Evolutionary conservation across 2,329 filamentous ascomycete species (phyloP).

Genomic region (Chaetomiaceae sp.): DNA sequence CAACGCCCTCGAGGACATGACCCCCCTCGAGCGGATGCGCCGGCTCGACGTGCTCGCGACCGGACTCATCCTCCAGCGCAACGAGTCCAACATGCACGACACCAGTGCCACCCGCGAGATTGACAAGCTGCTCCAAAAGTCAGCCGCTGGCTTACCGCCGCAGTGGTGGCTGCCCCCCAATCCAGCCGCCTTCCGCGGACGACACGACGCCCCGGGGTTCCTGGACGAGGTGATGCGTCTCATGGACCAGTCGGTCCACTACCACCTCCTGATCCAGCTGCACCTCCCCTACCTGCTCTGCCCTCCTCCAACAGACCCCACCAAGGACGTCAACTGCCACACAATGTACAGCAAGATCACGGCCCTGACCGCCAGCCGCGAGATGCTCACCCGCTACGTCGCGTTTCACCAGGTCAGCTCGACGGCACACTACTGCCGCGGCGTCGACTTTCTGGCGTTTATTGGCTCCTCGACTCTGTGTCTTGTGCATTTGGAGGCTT

Average conservation of each 20-base stretch:
- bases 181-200: slow-evolving; percentile 8
- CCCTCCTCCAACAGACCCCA: slow-evolving; percentile 6
- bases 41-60: slow-evolving; percentile 32
- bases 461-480: slow-evolving; percentile 38
- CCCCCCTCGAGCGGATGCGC: slow-evolving; percentile 33
- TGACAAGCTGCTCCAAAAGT: slow-evolving; percentile 37
- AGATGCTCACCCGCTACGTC: slow-evolving; percentile 38
- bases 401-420: slow-evolving; percentile 32
- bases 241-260: slow-evolving; percentile 40
- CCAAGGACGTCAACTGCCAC: not conserved
- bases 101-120: slow-evolving; percentile 32
- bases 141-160: slow-evolving; percentile 35
- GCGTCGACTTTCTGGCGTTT: slow-evolving; percentile 40
- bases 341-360: slow-evolving; percentile 37
- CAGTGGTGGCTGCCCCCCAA: slow-evolving; percentile 40
- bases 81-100: slow-evolving; percentile 27
- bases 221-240: slow-evolving; percentile 35
- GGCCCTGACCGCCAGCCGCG: slow-evolving; percentile 39
- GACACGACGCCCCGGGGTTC: not conserved
- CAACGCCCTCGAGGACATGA: slow-evolving; percentile 28
- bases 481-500: slow-evolving; percentile 38
- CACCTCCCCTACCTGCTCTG: slow-evolving; percentile 44
- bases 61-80: slow-evolving; percentile 37
- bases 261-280: slow-evolving; percentile 40
- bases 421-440: slow-evolving; percentile 36